Evolutionary conservation across 345 rosid genomes (phyloP), one percentile per base, ranked within the genome.

Genomic region (Laguncularia racemosa): DNA sequence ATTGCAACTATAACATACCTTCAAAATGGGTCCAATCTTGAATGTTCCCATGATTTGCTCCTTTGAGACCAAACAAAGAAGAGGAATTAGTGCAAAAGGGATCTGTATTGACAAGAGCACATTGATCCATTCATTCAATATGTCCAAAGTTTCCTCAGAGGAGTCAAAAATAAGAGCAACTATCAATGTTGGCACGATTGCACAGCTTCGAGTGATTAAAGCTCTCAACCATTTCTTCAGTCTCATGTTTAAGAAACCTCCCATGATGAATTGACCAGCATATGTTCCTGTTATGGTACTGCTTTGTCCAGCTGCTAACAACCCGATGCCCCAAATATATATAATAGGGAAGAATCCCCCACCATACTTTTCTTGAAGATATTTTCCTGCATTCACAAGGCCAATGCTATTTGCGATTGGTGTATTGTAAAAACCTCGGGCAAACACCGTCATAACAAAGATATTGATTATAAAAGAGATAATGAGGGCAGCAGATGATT

Each of bases 221-320:
- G 98, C 88, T 78, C 98, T 75, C 49, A 86, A 20, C 98, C 98
- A 92, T 68, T 92, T 92, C 78, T 89, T 92, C 84, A 92, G 65
- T 65, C 77, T 81, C 76, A 89, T 51, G 67, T 92, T 85, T 17
- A 92, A 73, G 74, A 92, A 92, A 53, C 98, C 98, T 2, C 98
- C 96, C 95, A 89, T 92, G 63, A 92, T 92, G 67, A 92, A 92
- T 59, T 92, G 98, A 59, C 98, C 93, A 0, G 96, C 96, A 13
- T 89, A 92, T 14, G 96, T 92, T 45, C 95, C 96, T 0, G 97
- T 92, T 40, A 92, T 80, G 5, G 98, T 92, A 64, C 97, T 92
- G 63, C 98, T 92, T 55, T 92, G 97, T 2, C 98, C 98, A 20
- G 97, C 98, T 44, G 97, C 98, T 64, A 86, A 61, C 66, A 92